Evolutionary conservation across 441 rosid genomes (phyloP).

Genomic region (Pelargonium cotyledonis): DNA sequence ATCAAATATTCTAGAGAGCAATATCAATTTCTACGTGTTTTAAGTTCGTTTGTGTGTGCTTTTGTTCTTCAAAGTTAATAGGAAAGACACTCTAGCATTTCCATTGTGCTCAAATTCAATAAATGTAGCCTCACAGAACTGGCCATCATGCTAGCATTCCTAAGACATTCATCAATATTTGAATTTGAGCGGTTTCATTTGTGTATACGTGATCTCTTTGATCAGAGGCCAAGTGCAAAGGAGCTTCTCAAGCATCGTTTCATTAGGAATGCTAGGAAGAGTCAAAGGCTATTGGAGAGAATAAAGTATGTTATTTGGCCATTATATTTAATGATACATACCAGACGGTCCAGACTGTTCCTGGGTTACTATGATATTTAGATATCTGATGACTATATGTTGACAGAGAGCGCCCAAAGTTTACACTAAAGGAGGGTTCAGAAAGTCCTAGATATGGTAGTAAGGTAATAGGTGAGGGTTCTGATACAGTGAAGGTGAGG

Average conservation of each 20-base stretch:
- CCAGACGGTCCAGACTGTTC: neutral
- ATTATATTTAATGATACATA: neutral
- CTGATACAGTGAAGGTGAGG: slow-evolving; percentile 71
- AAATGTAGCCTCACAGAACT: neutral
- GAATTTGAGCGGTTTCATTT: neutral
- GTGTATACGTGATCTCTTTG: slow-evolving; percentile 23
- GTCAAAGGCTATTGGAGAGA: slow-evolving; percentile 83
- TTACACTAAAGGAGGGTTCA: slow-evolving; percentile 53
- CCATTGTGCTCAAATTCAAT: neutral
- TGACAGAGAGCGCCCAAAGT: slow-evolving; percentile 86
- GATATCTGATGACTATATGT: slow-evolving; percentile 20
- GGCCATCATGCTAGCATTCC: neutral
- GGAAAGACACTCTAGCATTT: neutral
- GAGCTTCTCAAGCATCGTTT: slow-evolving; percentile 91
- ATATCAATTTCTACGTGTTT: neutral
- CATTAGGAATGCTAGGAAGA: slow-evolving; percentile 72
- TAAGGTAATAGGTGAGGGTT: slow-evolving; percentile 41
- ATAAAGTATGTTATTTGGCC: slow-evolving; percentile 58
- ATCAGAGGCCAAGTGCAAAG: slow-evolving; percentile 90
- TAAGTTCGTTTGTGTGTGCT: slow-evolving; percentile 1
- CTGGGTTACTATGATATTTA: neutral
- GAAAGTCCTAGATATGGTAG: slow-evolving; percentile 52
- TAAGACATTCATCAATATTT: neutral
- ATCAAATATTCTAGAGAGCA: neutral
- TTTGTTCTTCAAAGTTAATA: neutral